Evolutionary conservation across 2,329 filamentous ascomycete genomes (phyloP).

Genomic region (Neurospora crassa): DNA sequence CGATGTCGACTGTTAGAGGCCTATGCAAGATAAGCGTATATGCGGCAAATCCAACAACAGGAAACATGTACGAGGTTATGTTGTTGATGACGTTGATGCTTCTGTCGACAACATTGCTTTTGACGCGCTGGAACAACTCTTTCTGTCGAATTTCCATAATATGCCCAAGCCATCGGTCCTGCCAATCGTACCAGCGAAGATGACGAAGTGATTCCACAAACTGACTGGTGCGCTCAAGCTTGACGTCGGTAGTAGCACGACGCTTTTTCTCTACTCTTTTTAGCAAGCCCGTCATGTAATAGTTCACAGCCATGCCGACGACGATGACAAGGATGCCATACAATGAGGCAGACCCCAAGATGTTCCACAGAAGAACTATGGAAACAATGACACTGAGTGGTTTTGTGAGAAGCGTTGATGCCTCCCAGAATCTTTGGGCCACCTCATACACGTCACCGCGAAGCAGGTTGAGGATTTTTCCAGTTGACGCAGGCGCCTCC

Average conservation of each 20-base stretch:
- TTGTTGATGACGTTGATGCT: conserved; percentile 60
- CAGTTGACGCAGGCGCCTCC: conserved; percentile 61
- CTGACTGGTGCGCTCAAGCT: conserved; percentile 72
- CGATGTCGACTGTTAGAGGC: conserved; percentile 66
- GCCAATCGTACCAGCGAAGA: conserved; percentile 75
- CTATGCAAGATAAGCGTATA: conserved; percentile 64
- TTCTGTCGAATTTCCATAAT: conserved; percentile 59
- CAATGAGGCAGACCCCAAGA: conserved; percentile 73
- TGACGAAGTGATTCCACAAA: conserved; percentile 82
- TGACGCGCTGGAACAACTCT: conserved; percentile 56
- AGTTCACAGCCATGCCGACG: conserved; percentile 60
- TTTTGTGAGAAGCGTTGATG: conserved; percentile 63
- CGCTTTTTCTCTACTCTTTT: conserved; percentile 61
- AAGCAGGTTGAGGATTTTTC: conserved; percentile 84
- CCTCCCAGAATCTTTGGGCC: conserved; percentile 81
- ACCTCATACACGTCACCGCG: conserved; percentile 75
- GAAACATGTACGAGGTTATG: conserved; percentile 64
- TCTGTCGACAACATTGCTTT: conserved; percentile 52
- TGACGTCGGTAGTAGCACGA: conserved; percentile 64
- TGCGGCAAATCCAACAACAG: conserved; percentile 70
- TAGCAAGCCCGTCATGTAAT: conserved; percentile 53
- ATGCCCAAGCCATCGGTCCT: conserved; percentile 60
- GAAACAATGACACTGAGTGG: conserved; percentile 70
- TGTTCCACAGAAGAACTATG: conserved; percentile 61
- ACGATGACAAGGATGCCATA: conserved; percentile 62